Base-by-base conservation (phyloP, 108 stramenopile genomes). In the Skeletonema marinoi region DNA sequence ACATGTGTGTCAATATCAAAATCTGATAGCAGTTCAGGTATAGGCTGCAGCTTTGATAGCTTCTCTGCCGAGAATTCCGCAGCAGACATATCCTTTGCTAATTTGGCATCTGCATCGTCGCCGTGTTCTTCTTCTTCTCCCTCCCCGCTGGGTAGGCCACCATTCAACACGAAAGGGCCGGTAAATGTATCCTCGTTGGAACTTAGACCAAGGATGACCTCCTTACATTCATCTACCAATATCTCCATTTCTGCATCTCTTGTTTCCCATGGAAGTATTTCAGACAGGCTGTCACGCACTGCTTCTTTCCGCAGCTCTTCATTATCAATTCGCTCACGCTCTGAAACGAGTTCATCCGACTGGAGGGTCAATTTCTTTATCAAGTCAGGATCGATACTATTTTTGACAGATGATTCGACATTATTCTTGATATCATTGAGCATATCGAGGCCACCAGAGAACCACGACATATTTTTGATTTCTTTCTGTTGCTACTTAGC, bases 1-100 rank as follows among this genome's bases (percentile, higher is more conserved):
- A 96, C 95, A 63, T 96, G 95, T 14, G 88, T 80, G 59, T 93
- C 92, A 16, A 96, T 58, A 75, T 93, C 92, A 77, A 96, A 96
- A 29, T 91, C 83, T 17, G 61, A 65, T 31, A 96, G 79, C 3
- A 93, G 77, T 7, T 80, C 75, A 16, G 95, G 95, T 3, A 96
- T 77, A 0, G 91, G 90, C 46, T 93, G 89, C 31, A 95, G 70
- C 73, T 91, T 92, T 19, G 84, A 71, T 7, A 93, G 65, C 60
- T 90, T 92, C 39, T 85, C 87, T 30, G 84, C 54, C 1, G 88
- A 87, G 31, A 80, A 75, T 30, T 85, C 82, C 9, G 88, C 85
- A 2, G 85, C 75, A 32, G 68, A 50, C 36, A 79, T 35, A 62
- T 77, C 85, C 46, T 56, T 77, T 13, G 74, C 76, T 6, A 31